Percentiles rank a stretch among this genome's conserved stretches.
Evolutionary conservation across 768 basidiomycete species (phyloP).

Genomic region (Mycena galericulata): DNA sequence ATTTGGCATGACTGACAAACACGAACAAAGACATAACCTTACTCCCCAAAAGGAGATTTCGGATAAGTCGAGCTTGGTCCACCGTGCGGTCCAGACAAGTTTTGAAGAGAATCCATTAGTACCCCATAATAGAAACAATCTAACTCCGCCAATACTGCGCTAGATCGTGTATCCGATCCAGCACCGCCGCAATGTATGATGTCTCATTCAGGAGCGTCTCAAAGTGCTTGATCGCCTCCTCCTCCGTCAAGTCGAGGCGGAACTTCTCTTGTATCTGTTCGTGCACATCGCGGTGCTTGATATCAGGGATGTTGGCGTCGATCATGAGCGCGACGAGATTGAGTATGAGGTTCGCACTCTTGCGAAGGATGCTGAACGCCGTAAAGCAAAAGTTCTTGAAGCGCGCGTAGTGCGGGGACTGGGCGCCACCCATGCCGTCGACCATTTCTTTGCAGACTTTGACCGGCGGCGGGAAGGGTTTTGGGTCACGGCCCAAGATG

Average conservation of each 20-base stretch:
- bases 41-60: constrained; percentile 3
- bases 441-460: constrained; percentile 99
- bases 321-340: constrained; percentile 98
- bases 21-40: constrained; percentile 8
- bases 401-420: constrained; percentile 93
- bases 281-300: constrained; percentile 90
- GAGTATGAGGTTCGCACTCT: constrained; percentile 96
- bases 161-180: constrained; percentile 93
- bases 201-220: constrained; percentile 94
- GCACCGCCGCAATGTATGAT: constrained; percentile 90
- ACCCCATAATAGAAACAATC: constrained; percentile 21
- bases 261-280: constrained; percentile 98
- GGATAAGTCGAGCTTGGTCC: too few species aligned
- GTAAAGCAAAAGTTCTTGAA: constrained; percentile 98
- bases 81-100: not conserved
- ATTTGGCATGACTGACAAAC: too few species aligned
- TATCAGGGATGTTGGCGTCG: constrained; percentile 97
- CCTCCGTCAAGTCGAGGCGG: constrained; percentile 92
- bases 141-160: constrained; percentile 91
- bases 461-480: constrained; percentile 96
- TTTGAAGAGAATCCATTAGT: not conserved
- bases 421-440: constrained; percentile 98
- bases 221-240: constrained; percentile 97
- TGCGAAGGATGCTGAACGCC: constrained; percentile 95
- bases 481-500: constrained; percentile 96